Base-by-base conservation (phyloP, 2,329 filamentous ascomycete species). In the Trichothecium roseum region DNA sequence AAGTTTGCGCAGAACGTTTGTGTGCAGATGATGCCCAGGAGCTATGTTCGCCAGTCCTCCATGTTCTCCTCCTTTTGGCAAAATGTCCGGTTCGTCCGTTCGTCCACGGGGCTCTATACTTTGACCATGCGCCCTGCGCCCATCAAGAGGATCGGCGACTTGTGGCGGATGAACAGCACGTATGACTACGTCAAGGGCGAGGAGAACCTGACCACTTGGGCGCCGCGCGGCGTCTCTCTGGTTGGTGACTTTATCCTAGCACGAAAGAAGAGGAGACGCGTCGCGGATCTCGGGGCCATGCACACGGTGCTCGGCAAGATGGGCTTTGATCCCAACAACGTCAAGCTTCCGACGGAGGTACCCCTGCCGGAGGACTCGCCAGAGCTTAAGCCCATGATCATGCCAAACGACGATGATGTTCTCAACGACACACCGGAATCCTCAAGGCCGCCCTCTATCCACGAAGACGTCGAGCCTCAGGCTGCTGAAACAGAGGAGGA, bases 121-220 rank as follows among this genome's bases (percentile, higher is more conserved):
- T 65, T 96, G 34, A 79, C 79, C 5, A 80, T 96, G 57, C 81
- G 86, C 20, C 91, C 91, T 0, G 80, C 85, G 7, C 87, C 87
- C 3, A 87, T 94, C 34, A 95, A 95, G 59, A 76, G 85, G 32
- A 85, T 87, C 1, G 86, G 86, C 3, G 91, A 98, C 54, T 68
- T 98, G 10, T 98, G 91, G 91, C 78, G 91, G 37, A 86, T 96
- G 78, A 93, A 87, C 56, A 96, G 88, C 13, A 81, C 85, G 40
- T 83, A 94, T 49, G 86, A 94, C 55, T 96, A 95, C 52, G 84
- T 98, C 48, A 95, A 94, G 56, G 91, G 91, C 37, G 88, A 98
- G 59, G 91, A 98, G 56, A 72, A 80, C 33, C 66, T 98, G 28
- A 78, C 69, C 3, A 78, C 78, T 38, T 98, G 91, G 91, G 78